Conservation (phyloP, 495 filamentous ascomycete genomes). For the Neurospora hispaniola region DNA sequence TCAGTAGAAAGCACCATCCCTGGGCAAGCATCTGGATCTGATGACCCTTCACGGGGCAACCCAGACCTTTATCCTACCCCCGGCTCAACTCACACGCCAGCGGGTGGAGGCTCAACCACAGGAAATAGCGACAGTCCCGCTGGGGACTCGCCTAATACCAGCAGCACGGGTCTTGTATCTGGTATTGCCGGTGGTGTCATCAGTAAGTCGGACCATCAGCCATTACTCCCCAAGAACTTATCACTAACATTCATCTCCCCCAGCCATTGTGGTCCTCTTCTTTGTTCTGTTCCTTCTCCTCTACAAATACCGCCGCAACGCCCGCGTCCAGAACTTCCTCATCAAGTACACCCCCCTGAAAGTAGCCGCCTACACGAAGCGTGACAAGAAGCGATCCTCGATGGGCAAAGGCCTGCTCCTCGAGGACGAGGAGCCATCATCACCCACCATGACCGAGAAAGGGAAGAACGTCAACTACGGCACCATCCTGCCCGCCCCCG, state of each 20-base stretch:
- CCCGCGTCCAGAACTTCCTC: slow-evolving; percentile 15
- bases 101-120: neutral
- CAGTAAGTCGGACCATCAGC: slow-evolving; percentile 6
- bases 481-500: slow-evolving; percentile 4
- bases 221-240: neutral
- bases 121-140: neutral
- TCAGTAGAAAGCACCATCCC: neutral
- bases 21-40: neutral
- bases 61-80: neutral
- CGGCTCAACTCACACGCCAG: neutral
- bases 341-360: slow-evolving; percentile 18
- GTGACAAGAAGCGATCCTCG: slow-evolving; percentile 17
- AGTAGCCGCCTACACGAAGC: slow-evolving; percentile 12
- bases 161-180: slow-evolving; percentile 5
- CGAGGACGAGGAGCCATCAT: slow-evolving; percentile 8
- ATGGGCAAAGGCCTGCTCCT: slow-evolving; percentile 20
- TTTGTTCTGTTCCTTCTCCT: slow-evolving; percentile 16
- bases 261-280: slow-evolving; percentile 17
- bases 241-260: neutral
- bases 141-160: neutral
- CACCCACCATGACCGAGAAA: slow-evolving; percentile 10
- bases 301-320: slow-evolving; percentile 17
- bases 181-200: slow-evolving; percentile 16
- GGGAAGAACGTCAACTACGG: slow-evolving; percentile 9
- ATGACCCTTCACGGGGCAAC: neutral